Conservation (phyloP, 768 basidiomycete species). For the Coprinellus micaceus region DNA sequence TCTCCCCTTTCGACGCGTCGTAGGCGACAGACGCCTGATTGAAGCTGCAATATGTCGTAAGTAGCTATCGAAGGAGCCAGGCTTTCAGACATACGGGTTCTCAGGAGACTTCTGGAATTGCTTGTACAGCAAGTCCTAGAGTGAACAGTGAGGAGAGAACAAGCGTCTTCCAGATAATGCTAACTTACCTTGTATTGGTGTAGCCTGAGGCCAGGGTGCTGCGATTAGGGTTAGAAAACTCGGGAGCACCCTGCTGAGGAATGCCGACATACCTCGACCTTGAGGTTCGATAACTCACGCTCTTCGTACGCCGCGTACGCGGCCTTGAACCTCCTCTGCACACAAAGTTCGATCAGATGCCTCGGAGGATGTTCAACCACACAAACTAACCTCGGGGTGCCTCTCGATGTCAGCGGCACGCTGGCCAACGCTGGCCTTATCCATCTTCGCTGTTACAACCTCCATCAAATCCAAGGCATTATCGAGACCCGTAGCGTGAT, state of each 20-base stretch:
- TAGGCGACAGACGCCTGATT: slow-evolving; percentile 79
- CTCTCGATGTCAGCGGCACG: slow-evolving; percentile 84
- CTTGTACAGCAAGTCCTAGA: slow-evolving; percentile 81
- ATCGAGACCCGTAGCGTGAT: slow-evolving; percentile 83
- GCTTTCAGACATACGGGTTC: slow-evolving; percentile 74
- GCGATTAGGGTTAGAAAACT: slow-evolving; percentile 9
- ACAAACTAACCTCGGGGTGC: slow-evolving; percentile 79
- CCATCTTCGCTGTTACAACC: slow-evolving; percentile 86
- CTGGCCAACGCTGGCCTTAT: slow-evolving; percentile 86
- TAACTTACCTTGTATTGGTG: slow-evolving; percentile 78
- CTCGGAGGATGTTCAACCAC: slow-evolving; percentile 7
- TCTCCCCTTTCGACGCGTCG: slow-evolving; percentile 86
- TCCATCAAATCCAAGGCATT: slow-evolving; percentile 86
- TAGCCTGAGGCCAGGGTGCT: slow-evolving; percentile 87
- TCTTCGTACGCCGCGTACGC: slow-evolving; percentile 92
- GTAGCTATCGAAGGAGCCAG: not conserved
- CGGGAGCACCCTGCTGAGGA: slow-evolving; percentile 3
- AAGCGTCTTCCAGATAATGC: not conserved
- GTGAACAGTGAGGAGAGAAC: slow-evolving; percentile 8
- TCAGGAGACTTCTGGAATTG: slow-evolving; percentile 96
- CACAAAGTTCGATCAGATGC: slow-evolving; percentile 8
- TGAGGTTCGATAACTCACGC: slow-evolving; percentile 74
- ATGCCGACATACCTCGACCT: slow-evolving; percentile 54
- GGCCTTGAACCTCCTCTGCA: slow-evolving; percentile 86
- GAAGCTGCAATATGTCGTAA: slow-evolving; percentile 46